phyloP scores from a whole-genome alignment of 176 grass and related monocot genomes.

The Carex cristatella region DNA sequence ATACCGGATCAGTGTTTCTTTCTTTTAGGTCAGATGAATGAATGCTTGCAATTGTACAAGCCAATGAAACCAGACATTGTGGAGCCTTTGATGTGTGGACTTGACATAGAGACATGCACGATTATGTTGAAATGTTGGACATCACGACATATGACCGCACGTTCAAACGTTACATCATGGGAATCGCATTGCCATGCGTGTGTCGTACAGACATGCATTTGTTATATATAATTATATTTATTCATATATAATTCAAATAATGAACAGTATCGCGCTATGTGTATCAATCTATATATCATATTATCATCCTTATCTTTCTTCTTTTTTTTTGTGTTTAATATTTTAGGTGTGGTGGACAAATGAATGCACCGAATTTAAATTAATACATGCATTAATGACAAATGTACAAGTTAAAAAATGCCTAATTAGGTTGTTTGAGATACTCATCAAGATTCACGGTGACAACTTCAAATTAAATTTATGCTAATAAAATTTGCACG shows the following conservation, averaged over 20 bases:
- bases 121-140: background rate
- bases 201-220: background rate
- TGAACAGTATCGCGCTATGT: background rate
- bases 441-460: too few relatives aligned
- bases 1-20: constrained; percentile 17
- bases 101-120: background rate
- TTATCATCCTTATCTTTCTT: background rate
- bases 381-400: background rate
- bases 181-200: background rate
- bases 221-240: background rate
- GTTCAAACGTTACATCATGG: background rate
- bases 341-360: background rate
- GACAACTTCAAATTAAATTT: too few relatives aligned
- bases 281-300: background rate
- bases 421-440: background rate
- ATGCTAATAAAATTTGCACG: too few relatives aligned
- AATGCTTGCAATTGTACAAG: constrained; percentile 13
- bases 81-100: constrained; percentile 23
- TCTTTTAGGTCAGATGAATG: constrained; percentile 1
- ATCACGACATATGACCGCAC: background rate
- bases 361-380: background rate
- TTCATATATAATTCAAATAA: background rate
- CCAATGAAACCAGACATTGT: constrained; percentile 18
- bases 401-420: background rate
- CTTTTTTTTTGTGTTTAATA: background rate